Percentiles rank a stretch among this genome's conserved stretches.
phyloP scores from a whole-genome alignment of 805 yeast species.

The Lipomyces mesembrius region DNA sequence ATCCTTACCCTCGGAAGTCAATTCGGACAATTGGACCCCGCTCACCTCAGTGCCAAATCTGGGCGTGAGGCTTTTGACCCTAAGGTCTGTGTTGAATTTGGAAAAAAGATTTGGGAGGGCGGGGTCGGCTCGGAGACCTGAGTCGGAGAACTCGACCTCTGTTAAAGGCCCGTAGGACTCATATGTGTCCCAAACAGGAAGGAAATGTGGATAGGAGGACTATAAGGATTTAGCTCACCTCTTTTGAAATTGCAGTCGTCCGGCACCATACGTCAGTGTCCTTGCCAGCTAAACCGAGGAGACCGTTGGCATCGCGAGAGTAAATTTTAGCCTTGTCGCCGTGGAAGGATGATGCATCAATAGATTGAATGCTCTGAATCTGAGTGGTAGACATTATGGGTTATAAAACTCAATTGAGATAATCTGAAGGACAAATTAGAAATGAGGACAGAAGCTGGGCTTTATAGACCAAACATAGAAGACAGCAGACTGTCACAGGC shows the following conservation, averaged over 20 bases:
- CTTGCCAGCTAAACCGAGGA: slow-evolving; percentile 28
- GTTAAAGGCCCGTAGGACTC: slow-evolving; percentile 57
- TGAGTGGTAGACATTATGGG: neutral
- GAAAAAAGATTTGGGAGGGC: slow-evolving; percentile 54
- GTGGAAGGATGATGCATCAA: slow-evolving; percentile 38
- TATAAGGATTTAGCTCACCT: neutral
- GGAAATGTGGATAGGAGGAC: slow-evolving; percentile 45
- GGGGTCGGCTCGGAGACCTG: slow-evolving; percentile 66
- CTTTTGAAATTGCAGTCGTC: neutral
- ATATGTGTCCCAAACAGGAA: slow-evolving; percentile 68
- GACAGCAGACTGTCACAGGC: neutral
- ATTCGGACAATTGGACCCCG: slow-evolving; percentile 62
- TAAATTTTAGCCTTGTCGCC: slow-evolving; percentile 26
- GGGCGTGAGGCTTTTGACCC: slow-evolving; percentile 58
- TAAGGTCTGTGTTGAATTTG: slow-evolving; percentile 41
- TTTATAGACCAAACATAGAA: neutral
- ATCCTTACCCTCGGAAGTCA: slow-evolving; percentile 58
- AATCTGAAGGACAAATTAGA: neutral
- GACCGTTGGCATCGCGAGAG: slow-evolving; percentile 18
- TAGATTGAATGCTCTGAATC: slow-evolving; percentile 28
- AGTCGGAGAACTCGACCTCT: slow-evolving; percentile 61
- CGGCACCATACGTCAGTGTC: slow-evolving; percentile 12
- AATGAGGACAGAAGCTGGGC: neutral
- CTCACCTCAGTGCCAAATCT: slow-evolving; percentile 68
- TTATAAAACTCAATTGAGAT: neutral